Evolutionary conservation across 1,284 basidiomycete species (phyloP).

Genomic region (Malassezia vespertilionis): DNA sequence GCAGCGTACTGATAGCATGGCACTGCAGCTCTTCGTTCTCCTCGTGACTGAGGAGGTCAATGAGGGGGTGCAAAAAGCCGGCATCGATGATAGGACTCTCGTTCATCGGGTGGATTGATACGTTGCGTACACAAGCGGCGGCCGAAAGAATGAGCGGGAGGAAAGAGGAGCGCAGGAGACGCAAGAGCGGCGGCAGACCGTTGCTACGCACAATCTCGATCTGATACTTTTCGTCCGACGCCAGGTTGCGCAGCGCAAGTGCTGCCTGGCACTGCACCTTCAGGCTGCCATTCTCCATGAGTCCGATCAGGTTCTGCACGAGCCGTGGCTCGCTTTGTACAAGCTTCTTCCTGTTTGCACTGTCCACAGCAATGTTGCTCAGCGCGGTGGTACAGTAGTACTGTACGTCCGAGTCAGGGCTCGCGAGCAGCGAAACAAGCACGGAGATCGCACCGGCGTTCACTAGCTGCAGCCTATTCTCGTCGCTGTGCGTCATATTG

Average conservation of each 20-base stretch:
- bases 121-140: conserved; percentile 96
- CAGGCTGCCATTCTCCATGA: conserved; percentile 94
- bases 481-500: conserved; percentile 96
- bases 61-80: conserved; percentile 88
- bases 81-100: conserved; percentile 99
- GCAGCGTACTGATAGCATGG: conserved; percentile 95
- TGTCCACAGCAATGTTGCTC: conserved; percentile 73
- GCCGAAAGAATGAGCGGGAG: conserved; percentile 97
- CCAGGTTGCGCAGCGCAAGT: conserved; percentile 86
- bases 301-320: conserved; percentile 79
- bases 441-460: conserved; percentile 98
- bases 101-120: conserved; percentile 95
- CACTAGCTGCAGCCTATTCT: conserved; percentile 96
- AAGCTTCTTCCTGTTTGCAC: conserved; percentile 78
- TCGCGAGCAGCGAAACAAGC: conserved; percentile 84
- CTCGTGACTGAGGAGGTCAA: conserved; percentile 88
- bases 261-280: conserved; percentile 99
- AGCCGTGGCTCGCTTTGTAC: conserved; percentile 89
- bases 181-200: conserved; percentile 80
- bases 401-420: conserved; percentile 96
- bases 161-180: conserved; percentile 90
- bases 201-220: conserved; percentile 95
- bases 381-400: conserved; percentile 99
- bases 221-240: conserved; percentile 98
- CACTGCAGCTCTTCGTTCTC: conserved; percentile 99